phyloP scores from a whole-genome alignment of 345 rosid species.

The Iberis pinnata region DNA sequence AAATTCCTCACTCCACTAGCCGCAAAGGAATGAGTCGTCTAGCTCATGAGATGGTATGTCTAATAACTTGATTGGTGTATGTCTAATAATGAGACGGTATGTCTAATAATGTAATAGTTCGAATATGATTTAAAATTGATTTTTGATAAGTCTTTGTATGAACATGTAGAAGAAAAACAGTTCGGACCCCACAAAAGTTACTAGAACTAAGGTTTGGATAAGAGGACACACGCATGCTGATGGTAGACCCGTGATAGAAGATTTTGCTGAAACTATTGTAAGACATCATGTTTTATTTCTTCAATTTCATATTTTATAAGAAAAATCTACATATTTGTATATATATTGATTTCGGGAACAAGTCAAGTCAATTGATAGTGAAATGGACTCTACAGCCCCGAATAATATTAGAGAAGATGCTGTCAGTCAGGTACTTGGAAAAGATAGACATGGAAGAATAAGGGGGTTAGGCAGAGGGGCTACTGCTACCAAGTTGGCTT shows the following conservation, averaged over 20 bases:
- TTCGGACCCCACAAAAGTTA: background rate
- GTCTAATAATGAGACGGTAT: no score
- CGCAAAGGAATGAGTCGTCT: background rate
- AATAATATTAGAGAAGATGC: background rate
- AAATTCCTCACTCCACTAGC: background rate
- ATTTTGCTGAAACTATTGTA: background rate
- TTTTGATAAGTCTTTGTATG: no score
- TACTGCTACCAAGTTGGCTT: background rate
- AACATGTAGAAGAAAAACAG: background rate
- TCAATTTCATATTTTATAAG: no score
- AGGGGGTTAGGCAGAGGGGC: background rate
- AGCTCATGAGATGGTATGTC: background rate
- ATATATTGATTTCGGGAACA: no score
- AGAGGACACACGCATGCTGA: background rate
- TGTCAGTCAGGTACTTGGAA: background rate
- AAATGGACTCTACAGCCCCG: background rate
- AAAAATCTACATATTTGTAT: no score
- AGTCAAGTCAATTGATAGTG: background rate
- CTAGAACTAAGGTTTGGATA: background rate
- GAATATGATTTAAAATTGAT: no score
- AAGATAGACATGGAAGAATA: background rate
- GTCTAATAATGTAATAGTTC: no score
- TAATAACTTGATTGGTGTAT: no score
- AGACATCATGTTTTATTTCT: no score
- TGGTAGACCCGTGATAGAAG: background rate